A percentile compares a stretch with the other conserved stretches of the same genome.
Conservation (phyloP, 2,329 filamentous ascomycete genomes). For the Fusarium longipes region DNA sequence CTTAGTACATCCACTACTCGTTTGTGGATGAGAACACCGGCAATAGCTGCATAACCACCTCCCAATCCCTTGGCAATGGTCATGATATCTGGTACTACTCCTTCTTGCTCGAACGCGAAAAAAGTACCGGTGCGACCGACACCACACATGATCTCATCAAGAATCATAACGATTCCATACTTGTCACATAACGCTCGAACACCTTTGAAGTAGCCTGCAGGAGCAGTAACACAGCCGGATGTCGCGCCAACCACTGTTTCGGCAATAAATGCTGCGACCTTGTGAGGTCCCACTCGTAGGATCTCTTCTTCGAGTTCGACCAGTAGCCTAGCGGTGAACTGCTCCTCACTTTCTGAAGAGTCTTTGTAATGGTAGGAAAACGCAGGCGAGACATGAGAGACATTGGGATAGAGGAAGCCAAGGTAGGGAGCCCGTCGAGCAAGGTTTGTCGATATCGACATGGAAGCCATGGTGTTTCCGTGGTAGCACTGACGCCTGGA, state of each 20-base stretch:
- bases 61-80: slow-evolving; percentile 64
- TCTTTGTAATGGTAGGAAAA: slow-evolving; percentile 13
- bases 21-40: slow-evolving; percentile 67
- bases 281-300: neutral
- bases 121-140: slow-evolving; percentile 67
- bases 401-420: slow-evolving; percentile 11
- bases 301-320: slow-evolving; percentile 7
- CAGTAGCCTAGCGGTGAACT: neutral
- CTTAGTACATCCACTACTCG: slow-evolving; percentile 59
- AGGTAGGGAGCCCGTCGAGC: slow-evolving; percentile 10
- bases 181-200: slow-evolving; percentile 59
- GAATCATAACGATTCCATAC: slow-evolving; percentile 67
- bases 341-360: neutral
- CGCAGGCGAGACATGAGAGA: slow-evolving; percentile 19
- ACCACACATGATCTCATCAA: slow-evolving; percentile 71
- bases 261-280: slow-evolving; percentile 64
- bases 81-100: slow-evolving; percentile 37
- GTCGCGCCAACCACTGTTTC: slow-evolving; percentile 66
- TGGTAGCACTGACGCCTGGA: slow-evolving; percentile 16
- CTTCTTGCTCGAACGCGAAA: slow-evolving; percentile 65
- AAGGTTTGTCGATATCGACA: slow-evolving; percentile 22
- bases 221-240: slow-evolving; percentile 55
- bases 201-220: slow-evolving; percentile 26
- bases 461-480: slow-evolving; percentile 22
- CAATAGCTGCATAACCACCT: slow-evolving; percentile 64